phyloP scores from a whole-genome alignment of 805 yeast genomes.

The Zygoascus tannicola region DNA sequence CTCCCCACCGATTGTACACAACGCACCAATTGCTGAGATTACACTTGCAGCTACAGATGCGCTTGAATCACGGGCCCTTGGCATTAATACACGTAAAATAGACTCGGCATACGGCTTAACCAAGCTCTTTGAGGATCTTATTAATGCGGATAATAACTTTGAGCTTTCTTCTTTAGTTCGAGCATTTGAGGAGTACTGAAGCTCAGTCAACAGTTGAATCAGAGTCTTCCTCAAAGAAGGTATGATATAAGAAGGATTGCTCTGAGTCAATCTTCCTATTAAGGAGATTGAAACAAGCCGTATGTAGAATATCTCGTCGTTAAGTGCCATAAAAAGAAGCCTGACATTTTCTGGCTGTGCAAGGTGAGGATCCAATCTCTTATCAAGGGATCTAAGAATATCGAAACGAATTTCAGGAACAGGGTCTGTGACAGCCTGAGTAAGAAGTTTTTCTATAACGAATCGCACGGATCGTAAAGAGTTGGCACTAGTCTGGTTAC shows the following conservation, averaged over 20 bases:
- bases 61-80: conserved; percentile 61
- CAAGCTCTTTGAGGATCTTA: conserved; percentile 69
- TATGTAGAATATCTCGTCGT: conserved; percentile 82
- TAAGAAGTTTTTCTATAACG: conserved; percentile 68
- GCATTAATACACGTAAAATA: conserved; percentile 73
- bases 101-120: conserved; percentile 87
- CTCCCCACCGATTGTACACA: conserved; percentile 71
- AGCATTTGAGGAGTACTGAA: conserved; percentile 72
- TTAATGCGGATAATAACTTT: conserved; percentile 57
- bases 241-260: conserved; percentile 92
- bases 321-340: conserved; percentile 74
- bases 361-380: conserved; percentile 78
- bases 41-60: conserved; percentile 83
- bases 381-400: conserved; percentile 62
- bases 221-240: conserved; percentile 84
- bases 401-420: conserved; percentile 76
- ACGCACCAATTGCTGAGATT: conserved; percentile 78
- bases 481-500: conserved; percentile 70
- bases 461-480: conserved; percentile 77
- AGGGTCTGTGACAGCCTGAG: conserved; percentile 83
- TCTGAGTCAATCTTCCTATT: conserved; percentile 73
- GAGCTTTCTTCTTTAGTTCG: conserved; percentile 84
- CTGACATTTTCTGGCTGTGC: conserved; percentile 90
- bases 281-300: conserved; percentile 68
- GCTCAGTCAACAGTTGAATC: conserved; percentile 73